Base-by-base conservation (phyloP, 192 early-diverging fungal genomes). In the Backusella psychrophila region DNA sequence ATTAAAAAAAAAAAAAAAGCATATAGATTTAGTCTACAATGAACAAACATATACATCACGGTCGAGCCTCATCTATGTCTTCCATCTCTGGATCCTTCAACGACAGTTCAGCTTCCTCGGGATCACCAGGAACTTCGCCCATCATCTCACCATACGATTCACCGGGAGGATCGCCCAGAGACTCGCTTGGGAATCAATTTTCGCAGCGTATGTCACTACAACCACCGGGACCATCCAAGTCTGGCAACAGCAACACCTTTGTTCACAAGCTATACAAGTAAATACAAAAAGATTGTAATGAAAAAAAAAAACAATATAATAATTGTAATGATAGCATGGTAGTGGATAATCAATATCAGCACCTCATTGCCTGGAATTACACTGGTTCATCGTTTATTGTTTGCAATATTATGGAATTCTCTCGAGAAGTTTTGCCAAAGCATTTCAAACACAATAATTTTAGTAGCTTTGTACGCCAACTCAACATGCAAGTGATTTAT, bases 401-500 rank as follows among this genome's bases (percentile, higher is more conserved):
- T 69, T 93, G 93, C 85, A 94, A 95, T 76, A 92, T 95, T 71
- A 92, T 92, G 85, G 93, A 95, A 78, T 95, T 97, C 76, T 92
- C 93, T 59, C 88, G 90, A 74, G 94, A 96, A 80, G 94, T 97
- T 26, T 85, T 96, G 49, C 94, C 95, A 49, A 95, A 95, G 79
- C 93, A 95, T 82, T 96, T 96, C 76, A 95, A 95, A 84, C 95
- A 96, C 83, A 95, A 94, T 83, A 96, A 96, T 83, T 94, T 94
- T 82, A 90, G 90, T 35, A 92, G 91, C 74, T 96, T 96, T 86
- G 95, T 96, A 68, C 90, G 95, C 69, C 93, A 94, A 81, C 85
- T 94, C 66, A 94, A 94, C 80, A 94, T 92, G 93, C 89, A 89
- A 79, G 90, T 76, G 19, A n/a, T 33, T 68, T n/a, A 68, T 68